These are phyloP conservation scores for Fusarium solani-melongenae DNA, from an alignment of 2,329 filamentous ascomycete species.

Conservation along the genomic window DNA sequence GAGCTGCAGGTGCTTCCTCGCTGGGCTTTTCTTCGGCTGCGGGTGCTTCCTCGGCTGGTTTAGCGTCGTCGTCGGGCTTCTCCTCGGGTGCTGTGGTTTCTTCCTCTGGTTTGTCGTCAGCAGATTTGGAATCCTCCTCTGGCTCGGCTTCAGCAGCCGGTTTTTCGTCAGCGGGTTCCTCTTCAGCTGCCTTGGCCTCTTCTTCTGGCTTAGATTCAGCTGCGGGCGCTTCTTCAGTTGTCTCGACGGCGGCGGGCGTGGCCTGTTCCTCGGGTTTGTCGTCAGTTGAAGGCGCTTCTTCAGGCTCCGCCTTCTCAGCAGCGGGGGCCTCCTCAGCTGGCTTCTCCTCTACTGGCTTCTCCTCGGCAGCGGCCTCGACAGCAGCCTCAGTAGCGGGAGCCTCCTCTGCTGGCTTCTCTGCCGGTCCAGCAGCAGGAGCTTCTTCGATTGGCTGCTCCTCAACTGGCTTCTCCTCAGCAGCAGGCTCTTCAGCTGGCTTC, in stretches of 20 bases:
- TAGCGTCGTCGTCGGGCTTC: neutral
- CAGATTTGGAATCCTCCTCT: constrained; percentile 18
- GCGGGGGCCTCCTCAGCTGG: neutral
- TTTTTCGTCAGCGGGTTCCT: constrained; percentile 23
- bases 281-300: constrained; percentile 28
- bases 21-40: neutral
- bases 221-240: neutral
- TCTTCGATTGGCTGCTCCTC: neutral
- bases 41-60: constrained; percentile 7
- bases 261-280: constrained; percentile 19
- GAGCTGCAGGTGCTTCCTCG: constrained; percentile 3
- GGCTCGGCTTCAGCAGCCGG: constrained; percentile 9
- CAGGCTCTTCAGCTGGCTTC: neutral
- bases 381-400: neutral
- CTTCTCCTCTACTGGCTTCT: too few relatives aligned
- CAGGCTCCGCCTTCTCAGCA: constrained; percentile 14
- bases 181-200: constrained; percentile 11
- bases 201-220: constrained; percentile 2
- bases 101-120: constrained; percentile 26
- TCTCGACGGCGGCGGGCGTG: neutral
- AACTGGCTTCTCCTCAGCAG: neutral
- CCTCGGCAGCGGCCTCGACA: too few relatives aligned
- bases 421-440: too few relatives aligned
- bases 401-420: neutral
- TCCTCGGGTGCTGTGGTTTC: constrained; percentile 6